These are phyloP conservation scores for Medicago ruthenica DNA, from an alignment of 306 rosid genomes.

Conservation along the genomic window DNA sequence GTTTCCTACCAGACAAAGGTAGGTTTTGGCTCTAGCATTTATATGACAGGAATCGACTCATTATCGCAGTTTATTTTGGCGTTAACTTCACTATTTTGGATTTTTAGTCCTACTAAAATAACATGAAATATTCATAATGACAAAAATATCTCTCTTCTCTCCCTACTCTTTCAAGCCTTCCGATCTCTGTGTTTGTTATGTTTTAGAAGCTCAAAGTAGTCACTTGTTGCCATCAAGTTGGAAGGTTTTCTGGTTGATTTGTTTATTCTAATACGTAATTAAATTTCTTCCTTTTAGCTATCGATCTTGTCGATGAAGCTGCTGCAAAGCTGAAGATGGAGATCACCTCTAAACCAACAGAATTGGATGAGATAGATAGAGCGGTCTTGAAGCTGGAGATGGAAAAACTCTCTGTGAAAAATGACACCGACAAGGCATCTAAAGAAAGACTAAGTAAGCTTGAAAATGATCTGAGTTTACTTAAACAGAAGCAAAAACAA, in stretches of 20 bases:
- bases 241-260: slow-evolving; percentile 23
- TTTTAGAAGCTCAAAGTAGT: slow-evolving; percentile 21
- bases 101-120: slow-evolving; percentile 6
- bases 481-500: slow-evolving; percentile 86
- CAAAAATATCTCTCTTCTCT: slow-evolving; percentile 2
- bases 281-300: slow-evolving; percentile 64
- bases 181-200: slow-evolving; percentile 3
- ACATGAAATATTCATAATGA: not conserved
- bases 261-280: slow-evolving; percentile 25
- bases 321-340: slow-evolving; percentile 98
- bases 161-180: not conserved
- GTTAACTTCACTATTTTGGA: not conserved
- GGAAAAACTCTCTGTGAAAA: slow-evolving; percentile 91
- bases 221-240: slow-evolving; percentile 4
- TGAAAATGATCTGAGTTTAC: slow-evolving; percentile 74
- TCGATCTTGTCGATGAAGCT: slow-evolving; percentile 98
- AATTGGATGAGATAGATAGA: slow-evolving; percentile 90
- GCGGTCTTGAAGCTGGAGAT: slow-evolving; percentile 90
- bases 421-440: slow-evolving; percentile 93
- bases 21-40: slow-evolving; percentile 15
- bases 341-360: slow-evolving; percentile 95
- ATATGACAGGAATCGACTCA: not conserved
- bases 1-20: slow-evolving; percentile 99
- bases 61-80: not conserved
- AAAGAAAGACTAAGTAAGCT: slow-evolving; percentile 87